phyloP scores from a whole-genome alignment of 2,329 filamentous ascomycete species.

The Fusarium verrucosum region DNA sequence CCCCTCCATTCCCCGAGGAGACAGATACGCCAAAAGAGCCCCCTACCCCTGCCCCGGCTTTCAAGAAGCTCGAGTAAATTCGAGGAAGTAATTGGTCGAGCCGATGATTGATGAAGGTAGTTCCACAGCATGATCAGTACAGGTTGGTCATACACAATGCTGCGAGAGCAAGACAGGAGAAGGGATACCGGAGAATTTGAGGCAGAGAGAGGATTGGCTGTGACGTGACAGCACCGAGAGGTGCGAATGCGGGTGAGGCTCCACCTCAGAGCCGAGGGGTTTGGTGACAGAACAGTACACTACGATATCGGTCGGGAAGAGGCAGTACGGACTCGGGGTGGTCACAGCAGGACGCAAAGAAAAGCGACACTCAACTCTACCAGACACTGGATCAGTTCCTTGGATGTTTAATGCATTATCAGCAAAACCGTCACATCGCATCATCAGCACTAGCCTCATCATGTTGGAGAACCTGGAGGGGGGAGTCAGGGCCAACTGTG shows the following conservation, averaged over 20 bases:
- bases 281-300: constrained; percentile 10
- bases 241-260: constrained; percentile 4
- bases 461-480: constrained; percentile 26
- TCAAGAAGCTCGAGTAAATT: constrained; percentile 44
- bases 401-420: constrained; percentile 41
- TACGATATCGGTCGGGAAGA: neutral
- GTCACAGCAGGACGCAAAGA: constrained; percentile 29
- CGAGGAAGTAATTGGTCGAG: constrained; percentile 9
- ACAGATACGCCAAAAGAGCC: constrained; percentile 52
- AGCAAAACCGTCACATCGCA: constrained; percentile 20
- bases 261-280: neutral
- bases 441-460: constrained; percentile 19
- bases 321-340: constrained; percentile 14
- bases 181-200: constrained; percentile 37
- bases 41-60: constrained; percentile 53
- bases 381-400: constrained; percentile 38
- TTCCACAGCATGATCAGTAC: neutral
- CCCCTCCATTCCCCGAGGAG: constrained; percentile 63
- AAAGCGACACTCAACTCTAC: constrained; percentile 46
- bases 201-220: constrained; percentile 35
- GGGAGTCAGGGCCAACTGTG: constrained; percentile 34
- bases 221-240: constrained; percentile 20
- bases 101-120: neutral
- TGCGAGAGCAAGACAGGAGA: constrained; percentile 10
- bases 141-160: neutral